Conservation (phyloP, 805 yeast species). For the Peterozyma xylosa region DNA sequence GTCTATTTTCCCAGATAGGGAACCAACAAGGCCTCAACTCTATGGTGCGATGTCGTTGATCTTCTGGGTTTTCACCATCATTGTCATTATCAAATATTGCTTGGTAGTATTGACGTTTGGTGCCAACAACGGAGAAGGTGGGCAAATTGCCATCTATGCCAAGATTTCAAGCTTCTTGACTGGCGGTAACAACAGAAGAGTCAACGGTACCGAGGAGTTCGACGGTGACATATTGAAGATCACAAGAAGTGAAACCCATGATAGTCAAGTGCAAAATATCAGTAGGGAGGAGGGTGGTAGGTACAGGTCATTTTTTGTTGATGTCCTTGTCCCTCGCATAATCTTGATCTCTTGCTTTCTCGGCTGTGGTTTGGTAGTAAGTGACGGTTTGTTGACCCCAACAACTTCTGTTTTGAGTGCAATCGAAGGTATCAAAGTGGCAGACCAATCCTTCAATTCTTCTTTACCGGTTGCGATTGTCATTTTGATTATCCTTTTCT, state of each 20-base stretch:
- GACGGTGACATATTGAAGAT: conserved; percentile 22
- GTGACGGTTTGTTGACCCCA: conserved; percentile 58
- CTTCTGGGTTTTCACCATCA: conserved; percentile 46
- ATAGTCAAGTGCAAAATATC: conserved; percentile 14
- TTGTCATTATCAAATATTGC: conserved; percentile 46
- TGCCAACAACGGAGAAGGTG: conserved; percentile 56
- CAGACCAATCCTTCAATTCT: conserved; percentile 34
- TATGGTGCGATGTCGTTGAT: conserved; percentile 46
- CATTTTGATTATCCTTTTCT: conserved; percentile 35
- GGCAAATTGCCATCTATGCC: conserved; percentile 57
- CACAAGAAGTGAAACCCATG: conserved; percentile 32
- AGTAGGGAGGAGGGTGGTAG: conserved; percentile 15
- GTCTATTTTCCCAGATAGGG: conserved; percentile 21
- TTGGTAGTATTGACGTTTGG: conserved; percentile 41
- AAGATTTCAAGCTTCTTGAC: conserved; percentile 42
- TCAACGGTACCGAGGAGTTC: conserved; percentile 28
- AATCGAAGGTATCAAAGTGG: conserved; percentile 46
- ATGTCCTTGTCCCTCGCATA: conserved; percentile 22
- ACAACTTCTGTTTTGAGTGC: conserved; percentile 57
- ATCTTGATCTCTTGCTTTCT: conserved; percentile 35
- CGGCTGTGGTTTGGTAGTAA: conserved; percentile 49
- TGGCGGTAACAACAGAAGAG: conserved; percentile 36
- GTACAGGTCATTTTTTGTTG: conserved; percentile 16
- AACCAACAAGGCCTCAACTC: conserved; percentile 31
- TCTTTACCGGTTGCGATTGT: conserved; percentile 44